A percentile compares a stretch with the other conserved stretches of the same genome.
phyloP scores from a whole-genome alignment of 2,329 filamentous ascomycete genomes.

The Chaetomiaceae sp. region DNA sequence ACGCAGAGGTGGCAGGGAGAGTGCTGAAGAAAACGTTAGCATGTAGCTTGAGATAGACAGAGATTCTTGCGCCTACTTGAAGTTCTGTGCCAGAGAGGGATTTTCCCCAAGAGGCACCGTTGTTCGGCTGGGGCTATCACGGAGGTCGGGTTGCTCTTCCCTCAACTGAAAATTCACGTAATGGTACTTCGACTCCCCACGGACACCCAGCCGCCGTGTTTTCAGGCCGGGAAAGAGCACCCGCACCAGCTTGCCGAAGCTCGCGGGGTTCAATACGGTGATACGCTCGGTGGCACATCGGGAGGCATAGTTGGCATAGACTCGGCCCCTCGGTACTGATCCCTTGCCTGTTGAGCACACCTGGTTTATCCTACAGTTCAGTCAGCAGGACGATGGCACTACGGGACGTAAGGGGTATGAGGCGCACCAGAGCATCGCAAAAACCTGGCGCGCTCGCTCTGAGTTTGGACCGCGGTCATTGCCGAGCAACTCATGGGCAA shows the following conservation, averaged over 20 bases:
- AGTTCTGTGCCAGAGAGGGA: conserved; percentile 44
- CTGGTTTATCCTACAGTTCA: conserved; percentile 59
- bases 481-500: conserved; percentile 70
- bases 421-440: conserved; percentile 81
- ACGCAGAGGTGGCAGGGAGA: conserved; percentile 24
- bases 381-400: conserved; percentile 11
- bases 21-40: conserved; percentile 33
- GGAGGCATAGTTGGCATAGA: conserved; percentile 93
- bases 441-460: conserved; percentile 78
- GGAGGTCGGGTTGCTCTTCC: conserved; percentile 51
- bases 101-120: conserved; percentile 48
- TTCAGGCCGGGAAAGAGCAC: conserved; percentile 95
- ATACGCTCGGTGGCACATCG: conserved; percentile 90
- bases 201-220: conserved; percentile 83
- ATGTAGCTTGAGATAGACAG: not conserved
- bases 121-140: conserved; percentile 43
- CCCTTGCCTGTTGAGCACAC: conserved; percentile 71
- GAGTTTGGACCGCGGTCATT: conserved; percentile 78
- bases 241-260: conserved; percentile 93
- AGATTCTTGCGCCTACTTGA: conserved; percentile 41
- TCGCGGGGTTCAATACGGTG: conserved; percentile 91
- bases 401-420: not conserved
- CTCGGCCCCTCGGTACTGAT: conserved; percentile 85
- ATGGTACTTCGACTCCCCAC: conserved; percentile 97
- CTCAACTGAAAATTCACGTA: conserved; percentile 67